A percentile compares a stretch with the other conserved stretches of the same genome.
Evolutionary conservation across 2,329 filamentous ascomycete species (phyloP).

Genomic region (Colletotrichum sp.): DNA sequence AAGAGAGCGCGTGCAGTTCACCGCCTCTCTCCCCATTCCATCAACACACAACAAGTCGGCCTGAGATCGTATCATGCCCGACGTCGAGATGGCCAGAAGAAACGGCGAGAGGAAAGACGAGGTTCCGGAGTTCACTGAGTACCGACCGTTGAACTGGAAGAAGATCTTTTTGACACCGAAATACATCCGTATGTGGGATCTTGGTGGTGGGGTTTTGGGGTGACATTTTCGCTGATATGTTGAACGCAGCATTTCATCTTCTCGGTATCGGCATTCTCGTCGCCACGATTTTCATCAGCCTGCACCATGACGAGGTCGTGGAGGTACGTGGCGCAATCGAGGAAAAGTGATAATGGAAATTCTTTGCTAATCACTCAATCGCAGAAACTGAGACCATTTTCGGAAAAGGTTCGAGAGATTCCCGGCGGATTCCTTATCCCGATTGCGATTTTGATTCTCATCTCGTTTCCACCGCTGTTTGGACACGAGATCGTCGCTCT

Average conservation of each 20-base stretch:
- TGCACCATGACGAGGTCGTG: constrained; percentile 43
- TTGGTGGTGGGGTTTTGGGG: not conserved
- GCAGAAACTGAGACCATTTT: constrained; percentile 35
- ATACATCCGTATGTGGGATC: constrained; percentile 29
- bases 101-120: not conserved
- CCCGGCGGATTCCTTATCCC: constrained; percentile 44
- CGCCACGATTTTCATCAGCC: constrained; percentile 34
- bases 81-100: constrained; percentile 16
- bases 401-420: constrained; percentile 39
- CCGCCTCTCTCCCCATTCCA: not conserved
- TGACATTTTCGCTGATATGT: not conserved
- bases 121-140: constrained; percentile 31
- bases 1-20: not conserved
- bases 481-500: constrained; percentile 46
- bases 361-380: not conserved
- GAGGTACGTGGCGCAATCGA: constrained; percentile 21
- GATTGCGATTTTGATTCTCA: constrained; percentile 39
- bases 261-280: constrained; percentile 31
- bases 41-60: not conserved
- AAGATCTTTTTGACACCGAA: constrained; percentile 34
- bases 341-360: fast-evolving
- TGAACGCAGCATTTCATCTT: constrained; percentile 27
- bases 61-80: constrained; percentile 1
- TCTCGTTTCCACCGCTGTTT: constrained; percentile 46
- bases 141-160: constrained; percentile 38